Conservation (phyloP, 345 rosid genomes). For the Alliaria petiolata region DNA sequence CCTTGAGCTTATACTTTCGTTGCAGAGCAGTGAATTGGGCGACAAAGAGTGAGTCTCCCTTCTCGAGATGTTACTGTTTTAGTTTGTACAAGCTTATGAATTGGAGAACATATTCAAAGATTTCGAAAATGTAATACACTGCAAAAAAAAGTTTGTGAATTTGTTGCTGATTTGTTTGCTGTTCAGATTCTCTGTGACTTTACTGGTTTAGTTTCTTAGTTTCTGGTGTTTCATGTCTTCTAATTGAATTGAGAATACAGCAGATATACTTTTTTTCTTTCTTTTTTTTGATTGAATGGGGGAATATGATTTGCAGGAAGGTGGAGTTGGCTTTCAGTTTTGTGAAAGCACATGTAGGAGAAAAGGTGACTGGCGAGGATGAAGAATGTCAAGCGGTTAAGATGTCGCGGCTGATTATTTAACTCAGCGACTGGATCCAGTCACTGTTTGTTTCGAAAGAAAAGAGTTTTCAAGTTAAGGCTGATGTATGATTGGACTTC, state of each 20-base stretch:
- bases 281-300: not conserved
- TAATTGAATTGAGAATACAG: not conserved
- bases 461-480: conserved; percentile 37
- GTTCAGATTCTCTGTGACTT: too few relatives aligned
- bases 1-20: conserved; percentile 56
- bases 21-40: conserved; percentile 47
- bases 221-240: not conserved
- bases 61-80: not conserved
- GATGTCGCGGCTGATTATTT: conserved; percentile 49
- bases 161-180: too few relatives aligned
- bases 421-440: conserved; percentile 78
- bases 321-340: conserved; percentile 55
- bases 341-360: conserved; percentile 31
- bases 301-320: conserved; percentile 57
- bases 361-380: conserved; percentile 27
- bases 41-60: conserved; percentile 48
- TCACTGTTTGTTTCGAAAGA: conserved; percentile 47
- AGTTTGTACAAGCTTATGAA: not conserved
- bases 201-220: not conserved
- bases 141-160: too few relatives aligned
- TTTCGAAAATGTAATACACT: too few relatives aligned
- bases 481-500: conserved; percentile 46
- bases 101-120: not conserved
- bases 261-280: too few relatives aligned
- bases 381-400: conserved; percentile 60